Evolutionary conservation across 2,329 filamentous ascomycete species (phyloP), one percentile per base, ranked within the genome.

Genomic region (Ceratocystis diversiconidia): DNA sequence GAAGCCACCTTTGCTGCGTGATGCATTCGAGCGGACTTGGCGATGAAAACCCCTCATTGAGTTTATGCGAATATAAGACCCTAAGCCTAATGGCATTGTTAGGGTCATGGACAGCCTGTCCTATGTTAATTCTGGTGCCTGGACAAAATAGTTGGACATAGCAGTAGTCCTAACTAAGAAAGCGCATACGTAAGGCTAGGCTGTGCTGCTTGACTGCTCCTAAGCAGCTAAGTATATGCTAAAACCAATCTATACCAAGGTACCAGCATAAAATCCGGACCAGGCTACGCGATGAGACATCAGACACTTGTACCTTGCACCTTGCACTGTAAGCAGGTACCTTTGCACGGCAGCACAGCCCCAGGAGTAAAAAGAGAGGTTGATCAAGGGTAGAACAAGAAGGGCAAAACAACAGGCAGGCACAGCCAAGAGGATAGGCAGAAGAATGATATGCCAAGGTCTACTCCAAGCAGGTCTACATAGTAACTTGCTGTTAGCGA

Each of bases 261-360:
- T 62, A 62, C 60, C 15, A 62, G 17, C 48, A 52, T 52, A 28
- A 52, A 52, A 10, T 12, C 8, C 48, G 4, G 22, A 25, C 10
- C 17, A 15, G 36, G 36, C 36, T 61, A 43, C 44, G 25, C 28
- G 6, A 41, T 7, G 3, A 41, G 36, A 41, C 36, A 41, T 15
- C 43, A 46, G n/a, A 44, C 43, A 19, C 25, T 17, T 17, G 60
- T 62, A 62, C 43, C 19, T 62, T 62, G 36, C 60, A 62, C 60
- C 60, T 44, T 28, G 10, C 30, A 32, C 61, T 30, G 61, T 63
- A 63, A 46, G 62, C 44, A 63, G 62, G 62, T 64, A 64, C 62
- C 22, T 22, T 57, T 57, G 19, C 32, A 57, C 15, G 15, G 25
- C 30, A 64, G 25, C 48, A 52, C 60, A 62, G 60, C 60, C 60